Conservation (phyloP, 768 basidiomycete genomes). For the Amanita pallidorosea region DNA sequence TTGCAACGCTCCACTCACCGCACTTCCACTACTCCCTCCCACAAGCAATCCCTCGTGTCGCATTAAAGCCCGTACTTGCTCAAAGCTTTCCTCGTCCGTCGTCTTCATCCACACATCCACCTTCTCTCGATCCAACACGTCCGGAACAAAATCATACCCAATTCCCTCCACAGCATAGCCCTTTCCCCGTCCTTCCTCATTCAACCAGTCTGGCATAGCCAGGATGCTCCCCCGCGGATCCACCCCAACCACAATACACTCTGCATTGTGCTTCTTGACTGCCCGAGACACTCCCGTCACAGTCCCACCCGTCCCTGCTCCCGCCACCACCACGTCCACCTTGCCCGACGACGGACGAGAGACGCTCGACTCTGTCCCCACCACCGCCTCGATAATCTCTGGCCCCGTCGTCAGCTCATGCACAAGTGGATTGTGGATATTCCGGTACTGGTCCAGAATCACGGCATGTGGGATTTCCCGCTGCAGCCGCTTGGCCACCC, state of each 20-base stretch:
- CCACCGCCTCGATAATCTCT: conserved; percentile 80
- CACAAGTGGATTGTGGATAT: conserved; percentile 81
- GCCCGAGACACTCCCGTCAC: conserved; percentile 80
- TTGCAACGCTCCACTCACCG: conserved; percentile 62
- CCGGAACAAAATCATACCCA: conserved; percentile 88
- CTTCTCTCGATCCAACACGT: conserved; percentile 64
- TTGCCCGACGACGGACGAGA: conserved; percentile 54
- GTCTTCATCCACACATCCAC: conserved; percentile 86
- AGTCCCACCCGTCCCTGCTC: conserved; percentile 94
- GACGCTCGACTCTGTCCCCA: conserved; percentile 49
- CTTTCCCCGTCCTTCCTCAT: conserved; percentile 35
- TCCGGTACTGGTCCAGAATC: conserved; percentile 88
- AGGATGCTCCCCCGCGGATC: conserved; percentile 95
- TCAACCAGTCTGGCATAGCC: conserved; percentile 58
- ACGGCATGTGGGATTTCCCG: conserved; percentile 74
- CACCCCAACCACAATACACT: conserved; percentile 70
- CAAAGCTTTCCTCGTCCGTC: conserved; percentile 70
- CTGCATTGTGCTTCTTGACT: conserved; percentile 64
- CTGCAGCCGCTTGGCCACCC: conserved; percentile 71
- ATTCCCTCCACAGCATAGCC: conserved; percentile 91
- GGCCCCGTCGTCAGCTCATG: conserved; percentile 87
- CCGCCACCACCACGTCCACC: conserved; percentile 74
- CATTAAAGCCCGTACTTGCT: conserved; percentile 66
- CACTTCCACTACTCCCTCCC: conserved; percentile 89
- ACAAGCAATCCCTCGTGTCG: conserved; percentile 80